These are phyloP conservation scores for Rutstroemia sydowiana DNA, from an alignment of 2,329 filamentous ascomycete species.

Conservation along the genomic window DNA sequence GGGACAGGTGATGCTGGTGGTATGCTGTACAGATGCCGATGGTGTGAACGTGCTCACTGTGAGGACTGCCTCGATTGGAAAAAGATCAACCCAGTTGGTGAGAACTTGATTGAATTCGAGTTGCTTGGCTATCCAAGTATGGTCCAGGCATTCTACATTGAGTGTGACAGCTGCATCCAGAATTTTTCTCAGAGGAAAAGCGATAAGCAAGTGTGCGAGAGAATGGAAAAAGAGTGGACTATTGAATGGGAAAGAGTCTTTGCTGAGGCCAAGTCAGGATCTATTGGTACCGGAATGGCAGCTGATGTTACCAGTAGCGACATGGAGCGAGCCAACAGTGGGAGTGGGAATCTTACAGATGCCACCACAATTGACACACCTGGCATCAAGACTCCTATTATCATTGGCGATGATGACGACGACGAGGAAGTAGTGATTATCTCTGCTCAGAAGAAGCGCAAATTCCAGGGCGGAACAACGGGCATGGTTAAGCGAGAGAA, in stretches of 20 bases:
- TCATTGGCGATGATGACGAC: constrained; percentile 16
- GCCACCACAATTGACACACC: constrained; percentile 29
- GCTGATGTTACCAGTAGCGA: not conserved
- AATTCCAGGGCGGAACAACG: not conserved
- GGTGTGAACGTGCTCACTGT: constrained; percentile 48
- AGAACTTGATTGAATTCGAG: constrained; percentile 45
- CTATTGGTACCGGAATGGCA: too few species aligned
- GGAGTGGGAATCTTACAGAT: constrained; percentile 26
- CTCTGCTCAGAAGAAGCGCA: not conserved
- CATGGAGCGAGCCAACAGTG: constrained; percentile 7
- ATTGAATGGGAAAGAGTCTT: constrained; percentile 18
- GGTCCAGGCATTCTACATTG: constrained; percentile 43
- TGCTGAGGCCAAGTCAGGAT: not conserved
- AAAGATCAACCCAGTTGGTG: constrained; percentile 41
- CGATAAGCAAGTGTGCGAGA: constrained; percentile 25
- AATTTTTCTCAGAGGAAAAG: constrained; percentile 28
- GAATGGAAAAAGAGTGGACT: constrained; percentile 25
- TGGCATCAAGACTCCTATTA: constrained; percentile 23
- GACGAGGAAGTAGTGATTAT: constrained; percentile 11
- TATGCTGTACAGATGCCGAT: constrained; percentile 43
- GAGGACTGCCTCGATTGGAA: constrained; percentile 52
- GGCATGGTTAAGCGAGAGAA: not conserved
- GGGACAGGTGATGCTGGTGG: constrained; percentile 38
- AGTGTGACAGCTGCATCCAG: constrained; percentile 40
- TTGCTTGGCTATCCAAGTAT: constrained; percentile 38